Percentiles rank a stretch among this genome's conserved stretches.
phyloP scores from a whole-genome alignment of 495 filamentous ascomycete species.

The Penicillium antarcticum region DNA sequence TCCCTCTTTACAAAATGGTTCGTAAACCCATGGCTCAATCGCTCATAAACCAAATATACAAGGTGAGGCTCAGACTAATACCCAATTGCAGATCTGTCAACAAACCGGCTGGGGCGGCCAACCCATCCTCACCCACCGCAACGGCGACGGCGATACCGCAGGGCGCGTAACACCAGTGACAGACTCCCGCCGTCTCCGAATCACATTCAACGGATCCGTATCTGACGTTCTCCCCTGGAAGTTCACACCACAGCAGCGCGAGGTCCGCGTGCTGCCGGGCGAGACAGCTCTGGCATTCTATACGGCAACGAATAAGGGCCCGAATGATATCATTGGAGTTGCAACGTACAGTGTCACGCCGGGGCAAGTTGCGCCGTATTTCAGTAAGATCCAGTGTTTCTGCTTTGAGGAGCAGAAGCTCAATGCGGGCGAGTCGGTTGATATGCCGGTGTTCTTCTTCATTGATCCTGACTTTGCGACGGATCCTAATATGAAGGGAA shows the following conservation, averaged over 20 bases:
- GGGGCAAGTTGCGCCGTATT: conserved; percentile 93
- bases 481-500: conserved; percentile 86
- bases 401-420: conserved; percentile 97
- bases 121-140: conserved; percentile 78
- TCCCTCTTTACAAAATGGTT: conserved; percentile 98
- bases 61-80: background rate
- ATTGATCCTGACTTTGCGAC: conserved; percentile 93
- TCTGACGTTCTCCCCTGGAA: conserved; percentile 97
- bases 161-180: conserved; percentile 76
- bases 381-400: conserved; percentile 99
- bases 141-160: conserved; percentile 61
- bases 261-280: conserved; percentile 90
- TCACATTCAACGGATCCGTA: conserved; percentile 93
- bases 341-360: conserved; percentile 97
- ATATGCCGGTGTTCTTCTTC: conserved; percentile 99
- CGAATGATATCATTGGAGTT: conserved; percentile 92
- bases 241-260: conserved; percentile 93
- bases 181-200: conserved; percentile 77
- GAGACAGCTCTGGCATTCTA: conserved; percentile 98
- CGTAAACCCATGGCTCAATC: background rate
- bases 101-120: conserved; percentile 95
- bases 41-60: background rate
- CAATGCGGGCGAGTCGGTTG: conserved; percentile 93
- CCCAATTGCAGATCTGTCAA: conserved; percentile 73
- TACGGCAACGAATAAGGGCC: conserved; percentile 87